Evolutionary conservation across 139 green algal species (phyloP), one percentile per base, ranked within the genome.

Genomic region (Dunaliella sp.): DNA sequence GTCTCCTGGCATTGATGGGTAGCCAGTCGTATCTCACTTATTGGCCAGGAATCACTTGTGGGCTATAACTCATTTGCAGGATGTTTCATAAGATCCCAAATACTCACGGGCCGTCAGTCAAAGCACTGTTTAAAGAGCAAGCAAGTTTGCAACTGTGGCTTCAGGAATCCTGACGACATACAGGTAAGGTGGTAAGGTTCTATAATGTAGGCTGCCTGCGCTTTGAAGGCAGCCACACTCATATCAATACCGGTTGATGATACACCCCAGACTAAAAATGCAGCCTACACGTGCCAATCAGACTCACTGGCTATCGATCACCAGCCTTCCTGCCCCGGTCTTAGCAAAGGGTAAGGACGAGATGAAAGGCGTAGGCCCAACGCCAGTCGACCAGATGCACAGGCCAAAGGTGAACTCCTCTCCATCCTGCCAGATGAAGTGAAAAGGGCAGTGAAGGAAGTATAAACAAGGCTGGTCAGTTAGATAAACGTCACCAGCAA

Each of bases 321-420:
- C 93, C 28, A 96, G 79, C 31, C 91, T 84, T 1, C 89, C 90
- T 90, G 74, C 31, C 31, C 86, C 85, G 0, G 93, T 95, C 72
- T 96, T 98, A 2, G 87, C 89, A 83, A 98, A 98, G 0, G 94
- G 92, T 77, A 98, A 91, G 36, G 90, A 92, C 31, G 89, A 90
- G 24, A 93, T 94, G 90, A 98, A 98, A 34, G 89, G 77, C 38
- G 92, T 97, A 82, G 95, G 95, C 1, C 95, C 96, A 1, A 98
- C 95, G 0, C 95, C 95, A 0, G 96, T 98, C 85, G 88, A 94
- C 96, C 96, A 98, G 1, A 98, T 95, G 78, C 94, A 95, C 32
- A 98, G 79, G 1, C 96, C 96, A 86, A 93, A 98, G 58, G 92
- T 90, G 2, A 98, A 88, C 0, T 91, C 87, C 1, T 89, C 87